Evolutionary conservation across 768 basidiomycete genomes (phyloP).

Genomic region (Trametes cinnabarina): DNA sequence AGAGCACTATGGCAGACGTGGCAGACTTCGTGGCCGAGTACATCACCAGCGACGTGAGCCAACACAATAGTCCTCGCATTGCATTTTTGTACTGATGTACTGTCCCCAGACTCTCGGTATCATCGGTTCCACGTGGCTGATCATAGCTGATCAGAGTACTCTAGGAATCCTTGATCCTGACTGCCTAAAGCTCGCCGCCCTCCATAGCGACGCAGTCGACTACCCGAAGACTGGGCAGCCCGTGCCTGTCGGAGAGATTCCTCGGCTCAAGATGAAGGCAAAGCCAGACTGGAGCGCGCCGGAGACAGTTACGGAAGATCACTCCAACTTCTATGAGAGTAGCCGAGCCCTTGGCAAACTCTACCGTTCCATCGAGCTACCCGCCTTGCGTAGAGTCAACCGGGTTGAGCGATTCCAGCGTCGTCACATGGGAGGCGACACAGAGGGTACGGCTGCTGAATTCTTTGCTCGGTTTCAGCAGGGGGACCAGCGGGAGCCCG

Average conservation of each 20-base stretch:
- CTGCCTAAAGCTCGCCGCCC: conserved; percentile 50
- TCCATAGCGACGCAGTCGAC: conserved; percentile 67
- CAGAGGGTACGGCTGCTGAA: conserved; percentile 29
- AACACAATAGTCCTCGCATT: background rate
- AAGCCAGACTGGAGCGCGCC: conserved; percentile 68
- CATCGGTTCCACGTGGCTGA: conserved; percentile 60
- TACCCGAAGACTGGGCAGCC: conserved; percentile 54
- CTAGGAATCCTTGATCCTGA: conserved; percentile 47
- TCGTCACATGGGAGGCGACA: conserved; percentile 17
- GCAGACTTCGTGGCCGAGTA: conserved; percentile 71
- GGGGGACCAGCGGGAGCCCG: conserved; percentile 1
- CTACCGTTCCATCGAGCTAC: conserved; percentile 60
- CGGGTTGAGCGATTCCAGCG: conserved; percentile 23
- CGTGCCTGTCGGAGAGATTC: conserved; percentile 36
- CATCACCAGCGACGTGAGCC: conserved; percentile 59
- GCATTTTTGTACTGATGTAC: background rate
- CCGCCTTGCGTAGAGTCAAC: conserved; percentile 26
- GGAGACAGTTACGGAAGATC: conserved; percentile 44
- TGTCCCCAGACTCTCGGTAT: conserved; percentile 53
- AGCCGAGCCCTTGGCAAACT: conserved; percentile 56
- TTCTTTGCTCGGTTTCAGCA: conserved; percentile 24
- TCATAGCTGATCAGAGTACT: conserved; percentile 57
- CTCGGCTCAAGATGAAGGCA: conserved; percentile 37
- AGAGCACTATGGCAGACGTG: conserved; percentile 61
- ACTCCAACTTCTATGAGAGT: conserved; percentile 48